Evolutionary conservation across 129 eudicot species (phyloP).

Genomic region (Centaurea solstitialis): DNA sequence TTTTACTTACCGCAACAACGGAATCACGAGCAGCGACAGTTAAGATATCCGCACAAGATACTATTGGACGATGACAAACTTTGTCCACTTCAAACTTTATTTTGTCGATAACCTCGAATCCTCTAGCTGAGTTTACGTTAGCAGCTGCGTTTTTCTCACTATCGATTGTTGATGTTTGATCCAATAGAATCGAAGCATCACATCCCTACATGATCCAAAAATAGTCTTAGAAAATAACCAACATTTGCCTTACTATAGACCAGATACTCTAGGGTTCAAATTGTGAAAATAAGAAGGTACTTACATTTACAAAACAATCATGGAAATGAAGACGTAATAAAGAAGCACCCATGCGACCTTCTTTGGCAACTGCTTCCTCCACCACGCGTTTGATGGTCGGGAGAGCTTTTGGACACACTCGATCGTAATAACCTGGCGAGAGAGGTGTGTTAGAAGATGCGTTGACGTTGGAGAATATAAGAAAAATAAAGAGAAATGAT

Average conservation of each 20-base stretch:
- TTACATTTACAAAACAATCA: constrained; percentile 51
- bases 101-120: constrained; percentile 45
- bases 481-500: neutral
- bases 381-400: constrained; percentile 46
- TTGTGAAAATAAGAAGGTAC: neutral
- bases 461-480: neutral
- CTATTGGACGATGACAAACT: constrained; percentile 24
- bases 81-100: constrained; percentile 45
- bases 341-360: constrained; percentile 56
- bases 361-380: constrained; percentile 44
- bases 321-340: constrained; percentile 54
- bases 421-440: constrained; percentile 35
- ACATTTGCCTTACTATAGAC: neutral
- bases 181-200: constrained; percentile 49
- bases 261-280: neutral
- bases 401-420: constrained; percentile 42
- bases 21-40: constrained; percentile 44
- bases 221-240: neutral
- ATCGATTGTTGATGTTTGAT: constrained; percentile 29
- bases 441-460: constrained; percentile 21
- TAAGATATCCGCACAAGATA: constrained; percentile 49
- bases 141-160: constrained; percentile 37
- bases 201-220: constrained; percentile 36
- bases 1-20: constrained; percentile 31
- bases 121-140: constrained; percentile 35